Evolutionary conservation across 176 grass and related monocot genomes (phyloP).

Genomic region (Eragrostis nindensis): DNA sequence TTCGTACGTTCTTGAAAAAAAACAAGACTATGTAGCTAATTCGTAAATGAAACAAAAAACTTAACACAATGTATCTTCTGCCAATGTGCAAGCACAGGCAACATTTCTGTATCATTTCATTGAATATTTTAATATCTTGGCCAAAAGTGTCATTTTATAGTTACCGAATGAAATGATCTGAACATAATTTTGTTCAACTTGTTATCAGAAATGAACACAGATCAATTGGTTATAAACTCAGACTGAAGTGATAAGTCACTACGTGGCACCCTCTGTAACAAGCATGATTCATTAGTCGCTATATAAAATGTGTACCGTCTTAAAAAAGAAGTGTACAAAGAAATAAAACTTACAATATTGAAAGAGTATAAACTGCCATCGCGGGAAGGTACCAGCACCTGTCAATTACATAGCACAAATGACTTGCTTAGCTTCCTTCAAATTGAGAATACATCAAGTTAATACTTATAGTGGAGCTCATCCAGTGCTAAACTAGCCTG

Average conservation of each 20-base stretch:
- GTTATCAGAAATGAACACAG: not conserved
- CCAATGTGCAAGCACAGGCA: not conserved
- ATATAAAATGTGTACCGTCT: not conserved
- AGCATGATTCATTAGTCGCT: not conserved
- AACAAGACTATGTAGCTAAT: too few species aligned
- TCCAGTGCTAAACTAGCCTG: not conserved
- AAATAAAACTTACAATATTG: constrained; percentile 63
- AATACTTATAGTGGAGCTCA: not conserved
- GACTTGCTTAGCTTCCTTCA: constrained; percentile 20
- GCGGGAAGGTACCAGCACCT: constrained; percentile 75
- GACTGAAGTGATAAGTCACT: not conserved
- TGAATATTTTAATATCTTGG: not conserved
- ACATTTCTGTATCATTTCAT: not conserved
- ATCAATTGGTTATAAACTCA: not conserved
- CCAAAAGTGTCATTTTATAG: not conserved
- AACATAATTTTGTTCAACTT: not conserved
- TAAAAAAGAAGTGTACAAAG: not conserved
- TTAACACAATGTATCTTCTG: not conserved
- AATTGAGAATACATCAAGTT: not conserved
- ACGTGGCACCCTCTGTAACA: constrained; percentile 1
- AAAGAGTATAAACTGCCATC: constrained; percentile 88
- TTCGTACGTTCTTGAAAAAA: too few species aligned
- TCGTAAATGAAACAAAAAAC: too few species aligned
- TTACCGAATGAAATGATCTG: not conserved
- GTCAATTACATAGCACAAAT: constrained; percentile 40